These are phyloP conservation scores for Salix suchowensis DNA, from an alignment of 345 rosid genomes.

Conservation along the genomic window DNA sequence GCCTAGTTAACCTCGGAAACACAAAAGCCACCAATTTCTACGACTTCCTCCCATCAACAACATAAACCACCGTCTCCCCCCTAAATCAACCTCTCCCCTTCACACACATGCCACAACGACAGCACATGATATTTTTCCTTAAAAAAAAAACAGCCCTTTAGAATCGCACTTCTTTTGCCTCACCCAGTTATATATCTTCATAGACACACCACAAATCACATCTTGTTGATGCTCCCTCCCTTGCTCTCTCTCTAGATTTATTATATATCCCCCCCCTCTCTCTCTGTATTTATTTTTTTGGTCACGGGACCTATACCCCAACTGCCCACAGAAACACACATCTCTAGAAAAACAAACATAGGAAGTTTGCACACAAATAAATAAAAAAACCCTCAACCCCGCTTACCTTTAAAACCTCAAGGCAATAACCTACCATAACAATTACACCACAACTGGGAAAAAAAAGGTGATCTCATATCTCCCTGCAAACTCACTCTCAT, in stretches of 20 bases:
- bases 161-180: not conserved
- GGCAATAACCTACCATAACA: slow-evolving; percentile 8
- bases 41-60: not conserved
- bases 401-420: not conserved
- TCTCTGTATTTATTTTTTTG: not conserved
- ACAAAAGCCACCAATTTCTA: too few species aligned
- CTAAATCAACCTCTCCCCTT: too few species aligned
- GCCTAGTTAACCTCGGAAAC: too few species aligned
- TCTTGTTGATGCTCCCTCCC: not conserved
- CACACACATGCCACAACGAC: not conserved
- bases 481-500: not conserved
- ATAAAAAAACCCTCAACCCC: not conserved
- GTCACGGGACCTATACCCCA: not conserved
- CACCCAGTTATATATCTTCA: not conserved
- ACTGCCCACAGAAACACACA: not conserved
- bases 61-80: not conserved
- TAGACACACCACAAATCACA: not conserved
- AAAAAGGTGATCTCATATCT: slow-evolving; percentile 31
- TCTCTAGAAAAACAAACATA: not conserved
- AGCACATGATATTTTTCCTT: not conserved
- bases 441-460: slow-evolving; percentile 18
- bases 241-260: not conserved
- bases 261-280: not conserved
- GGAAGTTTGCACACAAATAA: not conserved
- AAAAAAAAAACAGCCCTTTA: not conserved